These are phyloP conservation scores for Nepenthes gracilis DNA, from an alignment of 148 eudicot species.

Conservation along the genomic window DNA sequence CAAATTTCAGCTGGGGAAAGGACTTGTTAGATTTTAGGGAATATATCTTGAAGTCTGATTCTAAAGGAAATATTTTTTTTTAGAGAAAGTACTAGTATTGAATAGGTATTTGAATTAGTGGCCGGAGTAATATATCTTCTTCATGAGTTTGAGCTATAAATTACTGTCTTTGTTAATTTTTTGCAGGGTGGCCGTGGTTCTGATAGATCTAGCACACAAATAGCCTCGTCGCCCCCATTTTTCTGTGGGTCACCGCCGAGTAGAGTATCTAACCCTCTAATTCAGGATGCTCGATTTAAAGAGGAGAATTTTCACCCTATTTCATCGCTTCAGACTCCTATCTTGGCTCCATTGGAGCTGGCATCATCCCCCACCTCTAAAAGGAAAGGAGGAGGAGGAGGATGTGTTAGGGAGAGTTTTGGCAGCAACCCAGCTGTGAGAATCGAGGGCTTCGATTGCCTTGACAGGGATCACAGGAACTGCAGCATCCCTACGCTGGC, in stretches of 20 bases:
- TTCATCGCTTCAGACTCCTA: not conserved
- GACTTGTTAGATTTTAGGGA: too few relatives aligned
- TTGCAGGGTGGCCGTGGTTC: conserved; percentile 54
- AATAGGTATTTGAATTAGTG: too few relatives aligned
- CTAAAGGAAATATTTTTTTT: too few relatives aligned
- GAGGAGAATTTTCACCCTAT: conserved; percentile 17
- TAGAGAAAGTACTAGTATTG: too few relatives aligned
- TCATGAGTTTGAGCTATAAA: too few relatives aligned
- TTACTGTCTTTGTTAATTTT: conserved; percentile 7
- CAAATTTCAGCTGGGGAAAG: too few relatives aligned
- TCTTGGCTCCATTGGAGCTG: not conserved
- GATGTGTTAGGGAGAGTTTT: conserved; percentile 61
- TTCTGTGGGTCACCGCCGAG: conserved; percentile 87
- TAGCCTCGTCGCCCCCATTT: conserved; percentile 95
- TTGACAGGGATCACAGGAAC: conserved; percentile 82
- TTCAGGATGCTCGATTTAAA: conserved; percentile 49
- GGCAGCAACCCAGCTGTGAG: conserved; percentile 89
- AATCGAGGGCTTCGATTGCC: conserved; percentile 88
- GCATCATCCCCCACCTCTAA: conserved; percentile 48
- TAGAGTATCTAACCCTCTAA: conserved; percentile 67
- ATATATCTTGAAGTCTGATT: too few relatives aligned
- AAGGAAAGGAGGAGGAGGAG: conserved; percentile 34
- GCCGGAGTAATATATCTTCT: too few relatives aligned
- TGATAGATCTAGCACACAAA: conserved; percentile 45
- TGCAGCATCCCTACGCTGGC: conserved; percentile 94